Evolutionary conservation across 2,329 filamentous ascomycete genomes (phyloP).

Genomic region (Leptographium wingfieldii): DNA sequence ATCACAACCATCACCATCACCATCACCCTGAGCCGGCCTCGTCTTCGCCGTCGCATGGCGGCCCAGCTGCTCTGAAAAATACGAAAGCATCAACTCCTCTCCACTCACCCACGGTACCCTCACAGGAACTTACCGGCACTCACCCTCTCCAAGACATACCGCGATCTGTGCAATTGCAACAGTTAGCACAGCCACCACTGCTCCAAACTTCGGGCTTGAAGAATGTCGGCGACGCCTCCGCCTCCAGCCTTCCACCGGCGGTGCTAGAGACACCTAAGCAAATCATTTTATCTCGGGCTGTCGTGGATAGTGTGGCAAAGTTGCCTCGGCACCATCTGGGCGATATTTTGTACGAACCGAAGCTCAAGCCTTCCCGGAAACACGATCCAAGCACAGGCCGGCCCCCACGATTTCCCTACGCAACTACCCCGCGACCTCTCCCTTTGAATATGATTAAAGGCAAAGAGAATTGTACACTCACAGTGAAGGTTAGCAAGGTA

Average conservation of each 20-base stretch:
- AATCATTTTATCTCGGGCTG: slow-evolving; percentile 53
- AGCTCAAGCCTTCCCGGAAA: slow-evolving; percentile 40
- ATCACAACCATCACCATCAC: slow-evolving; percentile 50
- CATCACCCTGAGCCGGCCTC: slow-evolving; percentile 34
- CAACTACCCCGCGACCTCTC: slow-evolving; percentile 54
- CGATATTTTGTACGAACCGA: slow-evolving; percentile 67
- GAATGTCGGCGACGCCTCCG: background rate
- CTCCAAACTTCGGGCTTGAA: background rate
- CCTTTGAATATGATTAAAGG: slow-evolving; percentile 59
- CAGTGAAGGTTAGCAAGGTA: slow-evolving; percentile 70
- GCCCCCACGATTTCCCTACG: slow-evolving; percentile 20
- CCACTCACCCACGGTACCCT: slow-evolving; percentile 29
- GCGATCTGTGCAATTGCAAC: slow-evolving; percentile 15
- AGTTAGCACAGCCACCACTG: slow-evolving; percentile 9
- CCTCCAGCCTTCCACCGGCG: background rate
- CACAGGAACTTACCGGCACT: slow-evolving; percentile 19
- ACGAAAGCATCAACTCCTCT: slow-evolving; percentile 32
- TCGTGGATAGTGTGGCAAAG: slow-evolving; percentile 59
- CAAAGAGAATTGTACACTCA: slow-evolving; percentile 82
- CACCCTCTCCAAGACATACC: slow-evolving; percentile 34
- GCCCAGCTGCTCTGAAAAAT: slow-evolving; percentile 34
- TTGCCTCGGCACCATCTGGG: slow-evolving; percentile 71
- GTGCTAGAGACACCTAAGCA: slow-evolving; percentile 41
- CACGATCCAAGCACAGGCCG: slow-evolving; percentile 38
- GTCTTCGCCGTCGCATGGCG: slow-evolving; percentile 25